Evolutionary conservation across 164 flowering plant genomes (phyloP), one percentile per base, ranked within the genome.

Genomic region (Cinnamomum chago): DNA sequence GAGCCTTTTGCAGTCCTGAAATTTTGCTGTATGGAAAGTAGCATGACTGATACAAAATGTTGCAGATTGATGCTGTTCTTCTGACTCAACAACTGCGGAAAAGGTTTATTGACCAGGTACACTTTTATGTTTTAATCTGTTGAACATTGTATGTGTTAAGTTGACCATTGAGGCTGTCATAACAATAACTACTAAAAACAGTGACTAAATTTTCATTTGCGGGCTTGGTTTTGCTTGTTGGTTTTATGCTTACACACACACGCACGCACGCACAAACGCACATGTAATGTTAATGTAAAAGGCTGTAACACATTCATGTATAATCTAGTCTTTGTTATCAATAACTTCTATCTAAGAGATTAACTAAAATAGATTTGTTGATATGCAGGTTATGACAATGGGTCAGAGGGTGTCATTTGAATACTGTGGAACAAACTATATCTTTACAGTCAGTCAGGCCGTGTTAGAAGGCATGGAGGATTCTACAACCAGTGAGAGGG

Each of bases 381-480:
- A 40, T 68, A 55, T 25, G 81, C 92, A 95, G 98, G 91, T 96
- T 73, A 84, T 96, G 98, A 96, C 98, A 68, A 70, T 79, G 33
- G 99, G 99, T 28, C 99, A 96, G 77, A 91, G 77, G 74, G 98
- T 86, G n/a, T 73, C 89, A 20, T 91, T 96, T 83, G 98, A 94
- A 79, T 92, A 87, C 84, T 90, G 85, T 82, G 99, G 98, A 55
- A 88, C 72, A 81, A 86, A 85, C 68, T 94, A 87, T 73, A 79
- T 88, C 51, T 90, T 90, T 79, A 96, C 97, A 33, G 97, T 96
- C 73, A 90, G 70, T 76, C 90, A 88, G 84, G 93, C 94, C 72
- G 81, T 35, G 33, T 78, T 91, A 4, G 97, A 92, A 81, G 93
- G 88, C 25, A 83, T 79, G 79, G 89, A 88, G 62, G 86, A 75